Base-by-base conservation (phyloP, 768 basidiomycete species). In the Mycena venus region DNA sequence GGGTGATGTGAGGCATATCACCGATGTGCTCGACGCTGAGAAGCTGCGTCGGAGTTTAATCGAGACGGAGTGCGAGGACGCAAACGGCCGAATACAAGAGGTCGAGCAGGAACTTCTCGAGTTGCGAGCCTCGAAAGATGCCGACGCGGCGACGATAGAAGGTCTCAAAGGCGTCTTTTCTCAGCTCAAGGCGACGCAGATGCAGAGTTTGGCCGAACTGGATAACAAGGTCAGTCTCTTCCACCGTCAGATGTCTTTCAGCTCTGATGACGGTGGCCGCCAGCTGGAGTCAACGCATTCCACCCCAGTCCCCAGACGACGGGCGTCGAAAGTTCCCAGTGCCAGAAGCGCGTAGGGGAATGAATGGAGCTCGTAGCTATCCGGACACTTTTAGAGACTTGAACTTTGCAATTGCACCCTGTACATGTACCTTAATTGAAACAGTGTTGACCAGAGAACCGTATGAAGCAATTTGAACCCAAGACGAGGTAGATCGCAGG, bases 91-190 rank as follows among this genome's bases (percentile, higher is more conserved):
- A 68, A 70, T 72, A 32, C 75, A 73, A 56, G 81, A 82, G 44
- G 79, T 78, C 1, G 85, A 86, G 69, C 80, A 82, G 53, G 83
- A 85, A 62, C 77, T 84, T 14, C 69, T 75, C 27, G 82, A 79
- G 15, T 60, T 88, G 42, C 79, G 75, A 72, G 62, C 49, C 3
- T 81, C 81, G 23, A 86, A 86, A 69, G 75, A 77, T 38, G 81
- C 78, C 4, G 84, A 88, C 70, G 84, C 83, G 65, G 72, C 63
- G 36, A 85, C 82, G 7, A 86, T 88, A 29, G 74, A 80, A 36
- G 77, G 66, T 21, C 79, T 88, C 68, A 83, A 83, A 69, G 75
- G 78, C 0, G 72, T 78, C 12, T 84, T 85, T 64, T 78, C 79
- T 25, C 75, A 77, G 38, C 74, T 86, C 60, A 82, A 80, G 17